Percentiles rank a stretch among this genome's conserved stretches.
phyloP scores from a whole-genome alignment of 2,329 filamentous ascomycete genomes.

The Botrytis aclada region DNA sequence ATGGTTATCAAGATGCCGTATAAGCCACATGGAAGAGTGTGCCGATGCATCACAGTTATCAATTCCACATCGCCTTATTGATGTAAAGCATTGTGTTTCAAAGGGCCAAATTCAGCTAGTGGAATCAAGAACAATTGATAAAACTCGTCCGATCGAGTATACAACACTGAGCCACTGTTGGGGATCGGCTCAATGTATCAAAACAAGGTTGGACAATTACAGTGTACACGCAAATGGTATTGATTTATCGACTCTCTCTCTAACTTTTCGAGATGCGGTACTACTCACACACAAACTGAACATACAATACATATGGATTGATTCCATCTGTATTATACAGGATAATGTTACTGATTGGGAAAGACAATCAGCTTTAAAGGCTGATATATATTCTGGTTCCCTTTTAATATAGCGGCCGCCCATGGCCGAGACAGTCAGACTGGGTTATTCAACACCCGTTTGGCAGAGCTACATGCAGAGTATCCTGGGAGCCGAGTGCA shows the following conservation, averaged over 20 bases:
- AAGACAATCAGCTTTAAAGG: neutral
- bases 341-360: neutral
- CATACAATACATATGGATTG: conserved; percentile 11
- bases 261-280: neutral
- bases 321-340: conserved; percentile 12
- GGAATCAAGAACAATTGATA: neutral
- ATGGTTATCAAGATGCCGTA: neutral
- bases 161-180: neutral
- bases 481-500: neutral
- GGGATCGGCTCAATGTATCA: neutral
- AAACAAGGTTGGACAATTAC: neutral
- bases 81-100: neutral
- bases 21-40: neutral
- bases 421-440: neutral
- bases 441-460: neutral
- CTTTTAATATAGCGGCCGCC: neutral
- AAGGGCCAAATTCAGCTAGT: neutral
- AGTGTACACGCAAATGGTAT: neutral
- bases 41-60: neutral
- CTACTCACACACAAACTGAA: neutral
- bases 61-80: neutral
- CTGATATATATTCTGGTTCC: neutral
- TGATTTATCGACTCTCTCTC: neutral
- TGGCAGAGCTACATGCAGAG: neutral
- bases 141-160: neutral